These are phyloP conservation scores for Salix arbutifolia DNA, from an alignment of 345 rosid genomes.

Conservation along the genomic window DNA sequence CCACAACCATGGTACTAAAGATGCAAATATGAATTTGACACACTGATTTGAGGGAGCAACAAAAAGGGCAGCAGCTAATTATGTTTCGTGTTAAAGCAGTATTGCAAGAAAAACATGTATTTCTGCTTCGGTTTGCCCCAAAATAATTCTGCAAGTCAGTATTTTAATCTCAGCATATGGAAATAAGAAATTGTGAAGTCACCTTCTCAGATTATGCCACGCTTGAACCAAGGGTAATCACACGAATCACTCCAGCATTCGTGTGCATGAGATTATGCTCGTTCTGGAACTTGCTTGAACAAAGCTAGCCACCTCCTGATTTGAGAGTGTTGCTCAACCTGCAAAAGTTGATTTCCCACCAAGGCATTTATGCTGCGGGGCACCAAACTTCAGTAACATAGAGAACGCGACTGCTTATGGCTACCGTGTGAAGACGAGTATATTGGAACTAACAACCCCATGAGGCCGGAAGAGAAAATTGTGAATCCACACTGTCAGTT, in stretches of 20 bases:
- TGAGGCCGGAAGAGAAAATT: neutral
- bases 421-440: neutral
- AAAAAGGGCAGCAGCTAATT: neutral
- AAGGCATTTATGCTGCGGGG: neutral
- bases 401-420: neutral
- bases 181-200: neutral
- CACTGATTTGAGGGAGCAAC: neutral
- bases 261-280: neutral
- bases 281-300: neutral
- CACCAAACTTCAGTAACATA: neutral
- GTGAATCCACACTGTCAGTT: too few relatives aligned
- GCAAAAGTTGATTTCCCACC: conserved; percentile 12
- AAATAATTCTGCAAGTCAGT: neutral
- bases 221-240: neutral
- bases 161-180: neutral
- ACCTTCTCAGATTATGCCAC: too few relatives aligned
- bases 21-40: neutral
- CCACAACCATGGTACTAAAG: neutral
- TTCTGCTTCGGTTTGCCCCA: neutral
- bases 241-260: neutral
- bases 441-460: neutral
- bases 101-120: neutral
- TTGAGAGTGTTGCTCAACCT: conserved; percentile 63
- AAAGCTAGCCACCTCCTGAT: conserved; percentile 40
- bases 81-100: neutral